Percentiles rank a stretch among this genome's conserved stretches.
These are phyloP conservation scores for Saturnispora galanensis DNA, from an alignment of 805 yeast genomes.

Conservation along the genomic window DNA sequence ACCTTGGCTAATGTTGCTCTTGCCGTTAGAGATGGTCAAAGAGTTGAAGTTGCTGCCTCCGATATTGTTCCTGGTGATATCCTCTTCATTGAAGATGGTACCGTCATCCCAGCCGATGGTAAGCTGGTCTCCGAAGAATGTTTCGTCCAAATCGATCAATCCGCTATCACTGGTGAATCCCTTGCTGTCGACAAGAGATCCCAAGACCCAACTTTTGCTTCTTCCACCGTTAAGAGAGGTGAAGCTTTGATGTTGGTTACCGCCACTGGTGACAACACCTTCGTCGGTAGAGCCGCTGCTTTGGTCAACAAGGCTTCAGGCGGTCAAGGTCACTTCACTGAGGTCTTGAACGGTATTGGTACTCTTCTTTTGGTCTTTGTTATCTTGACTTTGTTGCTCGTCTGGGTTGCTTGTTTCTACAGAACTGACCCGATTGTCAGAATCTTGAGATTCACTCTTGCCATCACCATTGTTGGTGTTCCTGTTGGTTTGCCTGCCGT, in stretches of 20 bases:
- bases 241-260: constrained; percentile 90
- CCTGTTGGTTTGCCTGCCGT: constrained; percentile 99
- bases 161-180: constrained; percentile 97
- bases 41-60: constrained; percentile 65
- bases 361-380: constrained; percentile 83
- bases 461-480: constrained; percentile 94
- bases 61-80: constrained; percentile 94
- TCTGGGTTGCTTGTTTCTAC: constrained; percentile 93
- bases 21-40: constrained; percentile 71
- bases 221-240: constrained; percentile 93
- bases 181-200: constrained; percentile 85
- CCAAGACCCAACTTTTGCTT: constrained; percentile 84
- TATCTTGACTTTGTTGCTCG: constrained; percentile 74
- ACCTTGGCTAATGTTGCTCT: constrained; percentile 87
- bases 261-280: constrained; percentile 92
- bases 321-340: constrained; percentile 94
- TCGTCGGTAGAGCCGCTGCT: constrained; percentile 96
- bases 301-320: constrained; percentile 89
- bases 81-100: constrained; percentile 83
- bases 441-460: constrained; percentile 85
- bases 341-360: constrained; percentile 96
- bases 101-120: constrained; percentile 89
- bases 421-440: constrained; percentile 79
- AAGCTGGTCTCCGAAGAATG: constrained; percentile 72
- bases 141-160: constrained; percentile 86